phyloP scores from a whole-genome alignment of 768 basidiomycete genomes.

The Boletus reticulatus region DNA sequence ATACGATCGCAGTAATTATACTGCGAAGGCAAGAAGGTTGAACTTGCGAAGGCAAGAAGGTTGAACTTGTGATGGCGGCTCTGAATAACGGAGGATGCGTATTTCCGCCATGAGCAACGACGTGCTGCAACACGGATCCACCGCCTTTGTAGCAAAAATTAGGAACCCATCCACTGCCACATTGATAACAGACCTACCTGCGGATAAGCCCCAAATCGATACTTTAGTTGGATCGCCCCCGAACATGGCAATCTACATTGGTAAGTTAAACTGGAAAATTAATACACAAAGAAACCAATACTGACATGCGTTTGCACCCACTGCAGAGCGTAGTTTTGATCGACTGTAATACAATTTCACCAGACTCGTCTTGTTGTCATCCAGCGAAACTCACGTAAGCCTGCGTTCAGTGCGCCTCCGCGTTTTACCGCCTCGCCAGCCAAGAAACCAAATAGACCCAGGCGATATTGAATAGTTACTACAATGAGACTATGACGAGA shows the following conservation, averaged over 20 bases:
- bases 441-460: conserved; percentile 8
- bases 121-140: conserved; percentile 9
- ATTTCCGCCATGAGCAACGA: conserved; percentile 2
- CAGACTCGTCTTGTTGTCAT: not conserved
- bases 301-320: conserved; percentile 6
- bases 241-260: not conserved
- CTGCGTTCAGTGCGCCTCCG: conserved; percentile 2
- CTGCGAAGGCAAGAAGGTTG: not conserved
- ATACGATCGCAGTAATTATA: conserved; percentile 5
- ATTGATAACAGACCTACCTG: not conserved
- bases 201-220: conserved; percentile 9
- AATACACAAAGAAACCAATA: not conserved
- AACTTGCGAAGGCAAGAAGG: conserved; percentile 4
- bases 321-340: conserved; percentile 2
- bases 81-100: conserved; percentile 5
- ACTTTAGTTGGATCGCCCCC: conserved; percentile 2
- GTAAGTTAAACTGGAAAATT: not conserved
- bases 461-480: conserved; percentile 10
- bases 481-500: conserved; percentile 5
- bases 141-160: not conserved
- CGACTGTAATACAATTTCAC: not conserved
- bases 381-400: conserved; percentile 1
- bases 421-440: not conserved
- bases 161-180: no score
- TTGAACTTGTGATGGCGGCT: conserved; percentile 9